phyloP scores from a whole-genome alignment of 208 protist species.

The Crithidia brevicula region DNA sequence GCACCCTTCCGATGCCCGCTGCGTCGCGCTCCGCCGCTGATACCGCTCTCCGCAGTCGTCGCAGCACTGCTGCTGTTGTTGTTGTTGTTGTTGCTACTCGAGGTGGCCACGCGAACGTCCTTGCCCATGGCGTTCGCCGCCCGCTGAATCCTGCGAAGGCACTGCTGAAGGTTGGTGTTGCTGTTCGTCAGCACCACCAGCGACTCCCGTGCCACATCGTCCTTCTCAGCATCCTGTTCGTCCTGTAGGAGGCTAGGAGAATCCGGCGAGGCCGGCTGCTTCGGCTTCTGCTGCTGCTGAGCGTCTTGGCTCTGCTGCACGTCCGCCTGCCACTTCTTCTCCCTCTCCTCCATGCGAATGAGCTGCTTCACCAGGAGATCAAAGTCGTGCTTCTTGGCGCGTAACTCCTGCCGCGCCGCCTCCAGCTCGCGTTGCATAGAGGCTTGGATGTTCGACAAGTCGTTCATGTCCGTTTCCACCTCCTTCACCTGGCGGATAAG shows the following conservation, averaged over 20 bases:
- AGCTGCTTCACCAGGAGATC: slow-evolving; percentile 56
- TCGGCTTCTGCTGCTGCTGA: background rate
- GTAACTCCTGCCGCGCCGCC: slow-evolving; percentile 49
- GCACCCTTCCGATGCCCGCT: slow-evolving; percentile 32
- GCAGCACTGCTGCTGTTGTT: background rate
- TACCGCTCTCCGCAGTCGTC: too few relatives aligned
- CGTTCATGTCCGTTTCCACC: slow-evolving; percentile 71
- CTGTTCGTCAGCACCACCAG: slow-evolving; percentile 29
- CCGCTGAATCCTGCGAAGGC: slow-evolving; percentile 27
- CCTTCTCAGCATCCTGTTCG: slow-evolving; percentile 13
- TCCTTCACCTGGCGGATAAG: slow-evolving; percentile 51
- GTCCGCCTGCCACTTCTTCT: slow-evolving; percentile 32
- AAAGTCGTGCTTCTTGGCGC: slow-evolving; percentile 62
- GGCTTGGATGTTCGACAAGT: slow-evolving; percentile 62
- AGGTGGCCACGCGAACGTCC: background rate
- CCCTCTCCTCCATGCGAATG: slow-evolving; percentile 48
- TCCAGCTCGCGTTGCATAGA: slow-evolving; percentile 54
- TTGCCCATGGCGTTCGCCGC: slow-evolving; percentile 9
- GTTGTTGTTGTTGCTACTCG: background rate
- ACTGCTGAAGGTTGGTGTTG: slow-evolving; percentile 33
- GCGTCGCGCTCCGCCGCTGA: slow-evolving; percentile 10
- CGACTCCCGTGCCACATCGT: slow-evolving; percentile 22
- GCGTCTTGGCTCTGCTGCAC: background rate
- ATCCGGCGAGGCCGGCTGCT: background rate
- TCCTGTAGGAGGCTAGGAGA: slow-evolving; percentile 5